Evolutionary conservation across 1,139 yeast genomes (phyloP).

Genomic region (Kodamaea plutei): DNA sequence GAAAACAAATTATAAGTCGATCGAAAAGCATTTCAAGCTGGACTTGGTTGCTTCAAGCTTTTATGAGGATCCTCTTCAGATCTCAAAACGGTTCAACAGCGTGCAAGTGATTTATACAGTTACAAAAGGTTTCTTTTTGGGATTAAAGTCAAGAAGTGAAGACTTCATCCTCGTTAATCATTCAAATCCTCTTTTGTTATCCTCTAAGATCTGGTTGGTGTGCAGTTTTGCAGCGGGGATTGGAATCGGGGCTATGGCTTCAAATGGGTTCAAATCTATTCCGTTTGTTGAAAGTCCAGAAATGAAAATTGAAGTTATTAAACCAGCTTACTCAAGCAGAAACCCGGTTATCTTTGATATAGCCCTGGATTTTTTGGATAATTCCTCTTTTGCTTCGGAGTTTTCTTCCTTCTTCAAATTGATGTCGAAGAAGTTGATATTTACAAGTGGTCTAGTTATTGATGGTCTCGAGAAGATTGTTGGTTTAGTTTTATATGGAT

Average conservation of each 20-base stretch:
- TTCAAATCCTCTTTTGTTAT: too few relatives aligned
- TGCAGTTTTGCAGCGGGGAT: conserved; percentile 35
- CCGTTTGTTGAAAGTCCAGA: conserved; percentile 1
- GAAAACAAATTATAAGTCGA: conserved; percentile 27
- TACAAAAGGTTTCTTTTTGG: conserved; percentile 13
- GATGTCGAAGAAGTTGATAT: conserved; percentile 8
- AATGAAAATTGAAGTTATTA: conserved; percentile 1
- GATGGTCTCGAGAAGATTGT: conserved; percentile 27
- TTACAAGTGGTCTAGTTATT: conserved; percentile 21
- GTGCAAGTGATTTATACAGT: conserved; percentile 17
- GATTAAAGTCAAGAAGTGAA: conserved; percentile 4
- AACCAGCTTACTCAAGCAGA: too few relatives aligned
- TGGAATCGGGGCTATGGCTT: conserved; percentile 29
- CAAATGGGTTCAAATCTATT: conserved; percentile 2
- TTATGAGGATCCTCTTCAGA: conserved; percentile 32
- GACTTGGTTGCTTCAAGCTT: conserved; percentile 27
- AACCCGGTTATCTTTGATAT: conserved; percentile 4
- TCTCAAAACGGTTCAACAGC: conserved; percentile 24
- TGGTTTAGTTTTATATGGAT: conserved; percentile 9
- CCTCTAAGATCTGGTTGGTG: conserved; percentile 19
- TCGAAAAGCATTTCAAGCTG: conserved; percentile 29
- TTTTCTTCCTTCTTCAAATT: conserved; percentile 5
- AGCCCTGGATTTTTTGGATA: conserved; percentile 3
- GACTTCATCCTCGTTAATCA: too few relatives aligned
- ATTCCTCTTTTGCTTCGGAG: conserved; percentile 7